Evolutionary conservation across 1,284 basidiomycete species (phyloP), one percentile per base, ranked within the genome.

Genomic region (Ustilago cynodontis): DNA sequence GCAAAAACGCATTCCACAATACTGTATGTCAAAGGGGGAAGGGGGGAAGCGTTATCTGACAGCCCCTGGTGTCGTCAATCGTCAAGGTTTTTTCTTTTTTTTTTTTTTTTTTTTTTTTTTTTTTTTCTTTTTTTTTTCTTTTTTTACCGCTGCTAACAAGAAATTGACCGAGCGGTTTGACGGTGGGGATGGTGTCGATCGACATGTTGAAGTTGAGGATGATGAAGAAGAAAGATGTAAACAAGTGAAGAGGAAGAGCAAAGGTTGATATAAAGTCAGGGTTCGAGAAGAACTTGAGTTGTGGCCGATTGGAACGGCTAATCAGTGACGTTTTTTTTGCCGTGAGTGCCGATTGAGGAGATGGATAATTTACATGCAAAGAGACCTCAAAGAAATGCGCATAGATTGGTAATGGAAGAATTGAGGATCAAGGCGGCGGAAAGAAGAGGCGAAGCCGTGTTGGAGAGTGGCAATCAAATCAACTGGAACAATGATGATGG

Each of bases 331-430:
- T 37, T 13, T 16, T 37, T 37, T 33, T n/a, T n/a, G n/a, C n/a
- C 91, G 33, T 90, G 91, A 60, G 87, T 92, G 2, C 90, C 92
- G 9, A 86, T 93, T 1, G 92, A 93, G 78, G 92, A 93, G 83
- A 90, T 93, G 63, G 77, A 80, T 54, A 64, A 62, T 31, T 58
- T 75, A 13, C 68, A 73, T 49, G 47, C 18, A 9, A 75, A 63
- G 43, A 20, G 70, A 18, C 77, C 73, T 3, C 31, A 26, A 22
- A 24, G 73, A 16, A 47, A 59, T 22, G 73, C 73, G 1, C 73
- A 76, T 50, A 24, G 26, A 14, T 26, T 52, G 35, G 55, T 68
- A 3, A 26, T 76, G 26, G 68, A 76, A 18, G 73, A 76, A 49
- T 61, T 76, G 8, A 56, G 73, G 26, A 49, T 29, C 14, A 47